Evolutionary conservation across 257 asterid genomes (phyloP).

Genomic region (Solanum chaucha): DNA sequence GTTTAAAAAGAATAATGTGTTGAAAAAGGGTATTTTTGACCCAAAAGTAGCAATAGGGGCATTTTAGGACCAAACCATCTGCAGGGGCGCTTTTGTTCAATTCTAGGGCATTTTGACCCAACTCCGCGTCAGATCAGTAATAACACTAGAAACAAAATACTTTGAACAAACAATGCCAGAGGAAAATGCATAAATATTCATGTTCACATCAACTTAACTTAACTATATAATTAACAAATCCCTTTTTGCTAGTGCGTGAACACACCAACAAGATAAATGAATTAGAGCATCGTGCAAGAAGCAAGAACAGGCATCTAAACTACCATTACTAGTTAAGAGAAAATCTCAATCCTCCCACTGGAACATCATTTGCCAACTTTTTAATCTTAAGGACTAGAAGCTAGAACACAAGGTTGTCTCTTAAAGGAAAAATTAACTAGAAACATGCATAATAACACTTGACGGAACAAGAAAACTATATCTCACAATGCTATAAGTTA

Average conservation of each 20-base stretch:
- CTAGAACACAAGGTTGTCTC: neutral
- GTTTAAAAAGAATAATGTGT: neutral
- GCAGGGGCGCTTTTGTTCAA: neutral
- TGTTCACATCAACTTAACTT: neutral
- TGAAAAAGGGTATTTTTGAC: neutral
- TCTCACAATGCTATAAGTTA: neutral
- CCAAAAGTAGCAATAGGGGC: neutral
- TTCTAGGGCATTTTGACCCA: neutral
- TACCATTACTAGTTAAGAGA: neutral
- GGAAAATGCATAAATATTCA: neutral
- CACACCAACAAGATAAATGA: neutral
- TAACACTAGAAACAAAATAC: neutral
- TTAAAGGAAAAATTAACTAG: neutral
- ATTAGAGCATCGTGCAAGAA: neutral
- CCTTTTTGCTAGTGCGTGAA: neutral
- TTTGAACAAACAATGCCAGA: neutral
- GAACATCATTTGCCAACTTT: neutral
- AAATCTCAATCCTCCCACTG: neutral
- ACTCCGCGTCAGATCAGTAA: neutral
- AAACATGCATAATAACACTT: neutral
- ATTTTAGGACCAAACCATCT: neutral
- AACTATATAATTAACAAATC: neutral
- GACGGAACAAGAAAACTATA: neutral
- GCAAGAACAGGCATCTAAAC: neutral
- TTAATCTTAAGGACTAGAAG: neutral